Percentiles rank a stretch among this genome's conserved stretches.
These are phyloP conservation scores for Nissolia schottii DNA, from an alignment of 306 rosid genomes.

Conservation along the genomic window DNA sequence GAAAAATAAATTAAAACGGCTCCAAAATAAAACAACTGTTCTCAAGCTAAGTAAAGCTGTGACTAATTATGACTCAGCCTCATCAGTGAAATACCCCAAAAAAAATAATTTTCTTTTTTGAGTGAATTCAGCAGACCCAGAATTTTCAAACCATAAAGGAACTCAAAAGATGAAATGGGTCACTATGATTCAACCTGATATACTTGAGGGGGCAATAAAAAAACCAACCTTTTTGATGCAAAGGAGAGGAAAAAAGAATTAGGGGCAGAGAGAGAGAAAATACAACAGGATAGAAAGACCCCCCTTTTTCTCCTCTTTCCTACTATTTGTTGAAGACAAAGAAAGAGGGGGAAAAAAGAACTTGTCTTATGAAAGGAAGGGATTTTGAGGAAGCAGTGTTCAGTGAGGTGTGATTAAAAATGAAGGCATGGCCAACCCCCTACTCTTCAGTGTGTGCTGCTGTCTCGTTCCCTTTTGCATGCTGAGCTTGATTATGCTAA, in stretches of 20 bases:
- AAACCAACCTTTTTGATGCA: slow-evolving; percentile 6
- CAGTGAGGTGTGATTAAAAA: neutral
- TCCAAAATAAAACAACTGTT: too few species aligned
- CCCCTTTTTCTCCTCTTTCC: slow-evolving; percentile 7
- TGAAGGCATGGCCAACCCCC: slow-evolving; percentile 47
- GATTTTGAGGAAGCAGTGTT: neutral
- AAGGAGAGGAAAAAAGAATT: neutral
- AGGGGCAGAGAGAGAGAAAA: slow-evolving; percentile 33
- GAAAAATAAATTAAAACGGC: too few species aligned
- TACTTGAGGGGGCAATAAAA: slow-evolving; percentile 5
- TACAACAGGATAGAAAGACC: slow-evolving; percentile 39
- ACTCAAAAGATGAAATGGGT: slow-evolving; percentile 27
- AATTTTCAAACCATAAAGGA: slow-evolving; percentile 1
- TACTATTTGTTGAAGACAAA: neutral
- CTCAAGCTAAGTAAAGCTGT: neutral
- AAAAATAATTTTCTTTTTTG: neutral
- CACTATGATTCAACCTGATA: slow-evolving; percentile 17
- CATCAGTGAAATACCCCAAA: neutral
- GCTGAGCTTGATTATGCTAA: slow-evolving; percentile 15
- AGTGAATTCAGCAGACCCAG: slow-evolving; percentile 12
- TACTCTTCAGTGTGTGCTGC: slow-evolving; percentile 30
- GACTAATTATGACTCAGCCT: neutral
- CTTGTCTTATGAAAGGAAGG: neutral
- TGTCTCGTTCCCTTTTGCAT: slow-evolving; percentile 53
- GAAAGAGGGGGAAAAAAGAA: slow-evolving; percentile 11